Percentiles rank a stretch among this genome's conserved stretches.
Conservation (phyloP, 345 rosid genomes). For the Eucalyptus cloeziana region DNA sequence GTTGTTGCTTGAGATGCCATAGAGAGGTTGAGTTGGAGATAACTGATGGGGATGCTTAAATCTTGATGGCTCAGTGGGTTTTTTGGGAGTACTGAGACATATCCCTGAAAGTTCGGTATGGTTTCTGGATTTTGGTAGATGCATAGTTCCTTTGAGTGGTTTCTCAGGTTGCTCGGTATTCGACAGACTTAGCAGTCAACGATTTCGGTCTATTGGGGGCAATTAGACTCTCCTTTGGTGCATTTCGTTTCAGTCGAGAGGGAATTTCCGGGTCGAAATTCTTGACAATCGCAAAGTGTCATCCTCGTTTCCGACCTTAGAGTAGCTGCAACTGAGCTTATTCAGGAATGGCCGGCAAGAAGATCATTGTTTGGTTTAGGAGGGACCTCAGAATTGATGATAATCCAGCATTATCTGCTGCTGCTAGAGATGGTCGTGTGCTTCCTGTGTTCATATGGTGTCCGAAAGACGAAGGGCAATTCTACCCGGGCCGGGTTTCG, state of each 20-base stretch:
- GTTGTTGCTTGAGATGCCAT: background rate
- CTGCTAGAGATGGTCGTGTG: conserved; percentile 68
- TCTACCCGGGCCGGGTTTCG: conserved; percentile 86
- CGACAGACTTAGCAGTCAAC: background rate
- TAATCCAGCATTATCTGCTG: conserved; percentile 93
- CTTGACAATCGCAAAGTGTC: background rate
- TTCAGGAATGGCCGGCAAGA: background rate
- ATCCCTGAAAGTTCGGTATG: background rate
- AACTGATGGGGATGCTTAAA: background rate
- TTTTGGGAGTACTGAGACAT: background rate
- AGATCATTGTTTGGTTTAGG: conserved; percentile 72
- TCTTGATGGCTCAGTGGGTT: background rate
- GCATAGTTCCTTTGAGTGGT: background rate
- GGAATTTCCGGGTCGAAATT: background rate
- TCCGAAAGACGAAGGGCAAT: conserved; percentile 84
- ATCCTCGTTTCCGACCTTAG: background rate
- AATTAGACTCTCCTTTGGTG: background rate
- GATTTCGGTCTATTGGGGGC: background rate
- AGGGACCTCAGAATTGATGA: conserved; percentile 94
- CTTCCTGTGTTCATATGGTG: conserved; percentile 89
- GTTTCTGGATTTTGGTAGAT: background rate
- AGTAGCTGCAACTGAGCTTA: background rate
- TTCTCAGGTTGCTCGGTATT: background rate
- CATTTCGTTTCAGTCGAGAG: background rate
- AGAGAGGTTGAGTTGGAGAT: background rate